A percentile compares a stretch with the other conserved stretches of the same genome.
Evolutionary conservation across 495 filamentous ascomycete species (phyloP).

Genomic region (Daldinia concentrica): DNA sequence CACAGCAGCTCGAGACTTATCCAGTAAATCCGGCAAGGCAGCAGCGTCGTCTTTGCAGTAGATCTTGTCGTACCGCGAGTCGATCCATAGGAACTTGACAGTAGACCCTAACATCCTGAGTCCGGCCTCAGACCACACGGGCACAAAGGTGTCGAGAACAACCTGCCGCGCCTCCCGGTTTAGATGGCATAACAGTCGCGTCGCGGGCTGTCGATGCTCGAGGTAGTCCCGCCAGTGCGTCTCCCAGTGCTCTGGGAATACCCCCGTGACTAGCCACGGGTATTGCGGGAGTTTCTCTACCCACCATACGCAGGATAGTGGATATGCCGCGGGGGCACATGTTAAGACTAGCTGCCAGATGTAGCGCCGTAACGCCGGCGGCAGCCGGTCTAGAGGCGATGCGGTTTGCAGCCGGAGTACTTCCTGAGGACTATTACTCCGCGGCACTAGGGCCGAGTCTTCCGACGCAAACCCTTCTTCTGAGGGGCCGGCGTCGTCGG

Average conservation of each 20-base stretch:
- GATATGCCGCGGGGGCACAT: not conserved
- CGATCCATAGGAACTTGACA: slow-evolving; percentile 19
- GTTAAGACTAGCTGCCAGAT: slow-evolving; percentile 12
- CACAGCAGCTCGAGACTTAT: slow-evolving; percentile 10
- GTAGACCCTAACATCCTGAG: not conserved
- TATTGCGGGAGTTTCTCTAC: not conserved
- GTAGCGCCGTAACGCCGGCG: slow-evolving; percentile 6
- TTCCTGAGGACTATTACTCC: not conserved
- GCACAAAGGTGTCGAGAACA: slow-evolving; percentile 9
- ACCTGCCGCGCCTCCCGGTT: slow-evolving; percentile 23
- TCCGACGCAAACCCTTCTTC: not conserved
- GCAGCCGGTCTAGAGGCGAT: not conserved
- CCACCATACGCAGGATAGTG: slow-evolving; percentile 6
- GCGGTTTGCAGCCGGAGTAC: not conserved
- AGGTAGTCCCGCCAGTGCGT: slow-evolving; percentile 6
- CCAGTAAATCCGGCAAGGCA: slow-evolving; percentile 8
- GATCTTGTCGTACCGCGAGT: slow-evolving; percentile 12
- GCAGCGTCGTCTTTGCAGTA: slow-evolving; percentile 6
- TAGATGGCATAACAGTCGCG: not conserved
- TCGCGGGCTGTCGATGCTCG: slow-evolving; percentile 2
- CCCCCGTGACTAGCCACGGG: not conserved
- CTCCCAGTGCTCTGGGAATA: slow-evolving; percentile 9
- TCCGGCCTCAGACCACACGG: slow-evolving; percentile 20
- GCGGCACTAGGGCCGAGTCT: not conserved
- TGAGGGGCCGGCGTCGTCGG: not conserved